Base-by-base conservation (phyloP, 176 grass and related monocot species). In the Pontederia crassipes region DNA sequence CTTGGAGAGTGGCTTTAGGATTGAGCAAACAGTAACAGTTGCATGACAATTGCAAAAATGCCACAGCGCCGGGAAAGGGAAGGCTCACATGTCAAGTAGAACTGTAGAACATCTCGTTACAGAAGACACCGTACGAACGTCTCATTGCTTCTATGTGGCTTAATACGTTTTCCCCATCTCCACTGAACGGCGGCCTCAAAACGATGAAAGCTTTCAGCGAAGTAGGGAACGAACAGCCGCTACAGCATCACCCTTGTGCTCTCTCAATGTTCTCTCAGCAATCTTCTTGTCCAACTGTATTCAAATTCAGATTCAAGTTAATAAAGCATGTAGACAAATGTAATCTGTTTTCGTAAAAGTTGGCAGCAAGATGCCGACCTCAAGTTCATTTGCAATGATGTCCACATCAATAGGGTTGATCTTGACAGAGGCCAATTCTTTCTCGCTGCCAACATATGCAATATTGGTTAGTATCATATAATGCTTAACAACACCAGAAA, bases 281-380 rank as follows among this genome's bases (percentile, higher is more conserved):
- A 89, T 81, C 80, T 89, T 92, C 82, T 89, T 98, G 77, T 98
- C 93, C 84, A 92, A 63, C 93, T 92, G 77, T 57, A 83, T 48
- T 54, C 64, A 73, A 28, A 32, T 29, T n/a, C 13, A 17, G 8
- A 48, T 51, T 48, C 27, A 28, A 24, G 55, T 61, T 17, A 77
- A n/a, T 77, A 50, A 64, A 28, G 49, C 2, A 57, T 80, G 8
- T 72, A 48, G 55, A 61, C 1, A 7, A 40, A 40, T 40, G 32
- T 40, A 40, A 40, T 2, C 2, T 40, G 2, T 28, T 48, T 0
- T 8, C 49, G 49, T 8, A 47, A 6, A 61, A 62, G 57, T 0
- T 20, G 45, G 50, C 58, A 55, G 52, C 57, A 28, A 59, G 26
- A 63, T 78, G 55, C 17, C 12, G 14, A 92, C 93, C 93, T 98